Percentiles rank a stretch among this genome's conserved stretches.
Conservation (phyloP, 331 rosid genomes). For the Stylosanthes scabra region DNA sequence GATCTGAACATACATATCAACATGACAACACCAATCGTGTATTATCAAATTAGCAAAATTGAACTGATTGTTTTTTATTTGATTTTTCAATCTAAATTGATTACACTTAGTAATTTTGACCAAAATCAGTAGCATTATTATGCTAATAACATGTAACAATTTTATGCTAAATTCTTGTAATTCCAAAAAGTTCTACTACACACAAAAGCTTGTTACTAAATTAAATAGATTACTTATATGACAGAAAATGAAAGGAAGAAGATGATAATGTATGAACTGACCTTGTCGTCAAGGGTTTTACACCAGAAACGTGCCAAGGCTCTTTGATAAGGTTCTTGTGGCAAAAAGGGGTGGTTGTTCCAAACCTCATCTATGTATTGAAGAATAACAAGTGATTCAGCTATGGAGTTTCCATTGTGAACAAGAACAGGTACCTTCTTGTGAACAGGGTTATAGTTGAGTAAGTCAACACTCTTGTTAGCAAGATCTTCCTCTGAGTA, state of each 20-base stretch:
- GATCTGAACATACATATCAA: slow-evolving; percentile 26
- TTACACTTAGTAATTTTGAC: too few species aligned
- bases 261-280: background rate
- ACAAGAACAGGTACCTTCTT: slow-evolving; percentile 47
- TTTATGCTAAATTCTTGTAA: too few species aligned
- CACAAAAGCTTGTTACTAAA: too few species aligned
- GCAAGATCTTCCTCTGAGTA: slow-evolving; percentile 34
- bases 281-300: slow-evolving; percentile 50
- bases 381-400: slow-evolving; percentile 47
- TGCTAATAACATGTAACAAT: too few species aligned
- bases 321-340: slow-evolving; percentile 47
- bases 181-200: too few species aligned
- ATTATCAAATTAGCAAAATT: too few species aligned
- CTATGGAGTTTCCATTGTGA: slow-evolving; percentile 42
- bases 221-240: too few species aligned
- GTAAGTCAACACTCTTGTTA: slow-evolving; percentile 42
- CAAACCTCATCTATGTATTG: slow-evolving; percentile 49
- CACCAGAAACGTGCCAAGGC: slow-evolving; percentile 47
- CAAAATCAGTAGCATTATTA: too few species aligned
- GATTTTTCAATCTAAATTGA: too few species aligned
- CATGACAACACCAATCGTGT: too few species aligned
- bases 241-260: background rate
- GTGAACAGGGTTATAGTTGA: slow-evolving; percentile 45
- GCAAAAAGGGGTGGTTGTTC: slow-evolving; percentile 39
- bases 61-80: too few species aligned